Base-by-base conservation (phyloP, 371 early-diverging fungal species). In the Thermomucor indicae-seudaticae region DNA sequence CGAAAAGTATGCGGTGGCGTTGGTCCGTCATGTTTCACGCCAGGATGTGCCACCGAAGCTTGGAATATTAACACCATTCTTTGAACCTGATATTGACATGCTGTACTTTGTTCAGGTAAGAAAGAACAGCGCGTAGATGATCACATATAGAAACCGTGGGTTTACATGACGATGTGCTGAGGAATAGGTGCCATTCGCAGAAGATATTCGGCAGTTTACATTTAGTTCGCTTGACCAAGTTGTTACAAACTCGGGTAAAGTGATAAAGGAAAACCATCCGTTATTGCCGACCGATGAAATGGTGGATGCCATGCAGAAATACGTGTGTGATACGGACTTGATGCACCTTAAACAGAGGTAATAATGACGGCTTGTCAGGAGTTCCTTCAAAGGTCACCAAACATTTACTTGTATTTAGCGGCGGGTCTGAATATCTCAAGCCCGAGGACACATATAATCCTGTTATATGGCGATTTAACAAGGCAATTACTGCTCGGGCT, bases 111-210 rank as follows among this genome's bases (percentile, higher is more conserved):
- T 70, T 39, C 80, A 79, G 60, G 85, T 84, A 75, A 49, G 55
- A 22, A 5, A 11, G 0, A 19, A 30, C 12, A 24, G 31, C 16
- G 5, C 30, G 24, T 25, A 30, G n/a, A 31, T 11, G 20, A 28
- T 11, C 7, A 14, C 2, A 8, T 24, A 17, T 12, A 14, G 28
- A 17, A 14, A 29, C 29, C 11, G 3, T 24, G 19, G 27, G 20
- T 14, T 8, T 5, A 12, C 16, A 42, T 44, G 19, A 22, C n/a
- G 4, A 11, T 49, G 5, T 23, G 7, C 20, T 27, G 20, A 37
- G 25, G 6, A 6, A 29, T 54, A 86, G 86, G 51, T 88, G 16
- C 85, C 91, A 5, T 91, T 81, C 66, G 71, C 71, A 24, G 85
- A 88, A 37, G 91, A 89, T 57, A 53, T 84, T 23, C 80, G 83